A percentile compares a stretch with the other conserved stretches of the same genome.
These are phyloP conservation scores for Leccinum pellstonianum DNA, from an alignment of 768 basidiomycete species.

Conservation along the genomic window DNA sequence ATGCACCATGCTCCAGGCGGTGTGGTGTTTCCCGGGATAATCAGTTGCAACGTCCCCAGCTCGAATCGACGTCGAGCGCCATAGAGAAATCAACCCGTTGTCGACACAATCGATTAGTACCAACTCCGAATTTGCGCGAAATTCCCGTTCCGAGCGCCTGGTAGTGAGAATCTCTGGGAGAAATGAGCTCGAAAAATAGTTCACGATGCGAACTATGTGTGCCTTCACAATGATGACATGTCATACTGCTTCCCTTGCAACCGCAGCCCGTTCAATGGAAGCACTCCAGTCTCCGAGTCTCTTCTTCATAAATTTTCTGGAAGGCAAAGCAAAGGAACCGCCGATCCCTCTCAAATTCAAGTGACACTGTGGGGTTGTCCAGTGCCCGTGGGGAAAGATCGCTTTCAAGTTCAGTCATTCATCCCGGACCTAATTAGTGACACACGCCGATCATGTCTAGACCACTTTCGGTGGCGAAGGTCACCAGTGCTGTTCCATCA, in stretches of 20 bases:
- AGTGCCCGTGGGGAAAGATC: no score
- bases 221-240: background rate
- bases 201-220: background rate
- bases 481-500: no score
- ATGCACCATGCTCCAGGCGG: background rate
- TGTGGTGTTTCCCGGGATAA: background rate
- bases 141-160: background rate
- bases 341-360: no score
- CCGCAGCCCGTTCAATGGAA: background rate
- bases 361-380: no score
- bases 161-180: background rate
- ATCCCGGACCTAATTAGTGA: no score
- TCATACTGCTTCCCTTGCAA: conserved; percentile 4
- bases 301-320: no score
- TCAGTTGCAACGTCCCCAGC: no score
- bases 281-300: no score
- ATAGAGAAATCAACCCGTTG: background rate
- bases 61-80: background rate
- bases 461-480: no score
- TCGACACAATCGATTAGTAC: background rate
- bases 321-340: no score
- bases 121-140: background rate
- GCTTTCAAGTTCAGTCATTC: no score
- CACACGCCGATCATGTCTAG: no score
- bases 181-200: background rate